Base-by-base conservation (phyloP, 495 filamentous ascomycete genomes). In the Penicillium lagena region DNA sequence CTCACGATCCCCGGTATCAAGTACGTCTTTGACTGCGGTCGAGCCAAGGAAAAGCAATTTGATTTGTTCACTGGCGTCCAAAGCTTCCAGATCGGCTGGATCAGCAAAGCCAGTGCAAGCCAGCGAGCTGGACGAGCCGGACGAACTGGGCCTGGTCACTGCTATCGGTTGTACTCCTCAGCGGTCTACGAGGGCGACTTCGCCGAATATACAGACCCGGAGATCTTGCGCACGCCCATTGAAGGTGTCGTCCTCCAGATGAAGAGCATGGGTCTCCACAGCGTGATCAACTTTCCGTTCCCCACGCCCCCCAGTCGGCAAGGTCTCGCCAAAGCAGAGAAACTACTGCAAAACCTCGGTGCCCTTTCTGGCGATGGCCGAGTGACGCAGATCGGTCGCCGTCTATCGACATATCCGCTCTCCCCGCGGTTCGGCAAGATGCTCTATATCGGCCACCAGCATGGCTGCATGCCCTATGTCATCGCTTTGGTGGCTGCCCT, bases 271-370 rank as follows among this genome's bases (percentile, higher is more conserved):
- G 88, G 87, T 45, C 74, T 96, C 15, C 86, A 90, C 50, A 84
- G 90, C 43, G 85, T 97, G 2, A 80, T 84, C 57, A 95, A 90
- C 55, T 99, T 99, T 62, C 94, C 93, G n/a, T 99, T 97, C 60
- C 94, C 94, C 7, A 96, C 94, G 4, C 82, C 89, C 7, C 94
- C 93, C 13, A 86, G 89, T 49, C 81, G 83, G 11, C 71, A 83
- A 46, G 87, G 82, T 48, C 74, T 99, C 1, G 75, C 78, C 37
- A 90, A 86, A 55, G 90, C 94, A 13, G 93, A 97, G 60, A 90
- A 85, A 55, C 75, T 96, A 7, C 68, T 96, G 8, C 80, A 76
- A 34, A 85, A 89, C 54, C 72, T 91, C 8, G 79, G 81, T 9
- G 86, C 84, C 6, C 69, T 87, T 27, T 76, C 79, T 9, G 57